Base-by-base conservation (phyloP, 139 green algal genomes). In the Picochlorum sp. region DNA sequence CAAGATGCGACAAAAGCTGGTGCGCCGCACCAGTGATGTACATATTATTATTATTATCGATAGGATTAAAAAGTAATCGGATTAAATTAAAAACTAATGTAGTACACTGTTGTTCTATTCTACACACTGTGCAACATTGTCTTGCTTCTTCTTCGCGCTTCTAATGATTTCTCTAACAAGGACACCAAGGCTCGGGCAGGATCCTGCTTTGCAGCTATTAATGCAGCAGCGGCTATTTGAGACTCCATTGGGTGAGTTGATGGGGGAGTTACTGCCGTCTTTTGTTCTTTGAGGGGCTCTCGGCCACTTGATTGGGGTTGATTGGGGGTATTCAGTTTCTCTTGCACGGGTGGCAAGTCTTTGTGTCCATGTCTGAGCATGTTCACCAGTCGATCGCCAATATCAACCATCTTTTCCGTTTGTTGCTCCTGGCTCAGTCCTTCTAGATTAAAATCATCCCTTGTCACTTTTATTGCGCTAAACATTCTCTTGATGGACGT, bases 141-240 rank as follows among this genome's bases (percentile, higher is more conserved):
- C n/a, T n/a, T n/a, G n/a, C n/a, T n/a, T n/a, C n/a, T n/a, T n/a
- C n/a, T n/a, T n/a, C n/a, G n/a, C n/a, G 28, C 57, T 31, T 35
- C 40, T 12, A 73, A 47, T 3, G 66, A 59, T 33, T 69, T 67
- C 41, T 69, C 60, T 25, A 74, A 30, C 54, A 74, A 44, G 1
- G 54, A 55, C 22, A 61, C 18, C 33, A 74, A 33, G 0, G 67
- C 67, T 0, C 39, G 50, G 7, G 67, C 60, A 14, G 67, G 24
- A 58, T 74, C 67, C 4, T 44, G 41, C 24, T 64, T 40, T 33
- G 37, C 53, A n/a, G 30, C 28, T 5, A 36, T 43, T 25, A 74
- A 52, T 1, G 61, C 51, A 22, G 60, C 67, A 14, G 67, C 67
- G 1, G 67, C 67, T 28, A 74, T 69, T 29, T 74, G 67, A 18